Base-by-base conservation (phyloP, 768 basidiomycete genomes). In the Panus rudis region DNA sequence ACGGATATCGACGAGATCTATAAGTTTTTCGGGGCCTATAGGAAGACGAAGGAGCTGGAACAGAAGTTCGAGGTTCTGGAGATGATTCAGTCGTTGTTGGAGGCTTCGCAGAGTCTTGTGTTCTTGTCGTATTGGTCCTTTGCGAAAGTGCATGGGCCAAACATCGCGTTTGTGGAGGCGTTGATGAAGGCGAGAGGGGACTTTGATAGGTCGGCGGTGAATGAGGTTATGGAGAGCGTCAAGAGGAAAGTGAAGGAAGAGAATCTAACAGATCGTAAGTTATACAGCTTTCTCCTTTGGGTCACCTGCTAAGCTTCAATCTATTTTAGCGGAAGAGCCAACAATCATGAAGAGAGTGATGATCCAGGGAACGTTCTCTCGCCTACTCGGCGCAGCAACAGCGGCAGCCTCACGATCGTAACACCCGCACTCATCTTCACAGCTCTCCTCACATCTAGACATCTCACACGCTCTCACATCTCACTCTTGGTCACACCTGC, bases 41-140 rank as follows among this genome's bases (percentile, higher is more conserved):
- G 92, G 57, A 75, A 78, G 4, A 70, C 78, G 14, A 74, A 83
- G 56, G 92, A 93, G 48, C 70, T 98, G 20, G 88, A 94, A 56
- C 64, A 67, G 25, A 76, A 81, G 50, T 91, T 99, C 50, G 86
- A 91, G 55, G 80, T 97, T 26, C 63, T 97, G 43, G 91, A 97
- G 60, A 71, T 83, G 70, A 76, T 92, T 28, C 68, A 91, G 19
- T 72, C 80, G 4, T 73, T 97, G 58, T 66, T 96, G 25, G 83
- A 88, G 47, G 89, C 93, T 1, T 88, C 85, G 31, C 85, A 85
- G 66, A 84, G 85, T 48, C 78, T 97, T 63, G 82, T 84, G 2
- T 94, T 94, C 70, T 67, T 98, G 42, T 92, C 92, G 10, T 96
- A 86, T 63, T 96, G 88, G 83, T 70, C 78, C 4, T 98, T 99